Evolutionary conservation across 768 basidiomycete species (phyloP), one percentile per base, ranked within the genome.

Genomic region (Boletus sensibilis): DNA sequence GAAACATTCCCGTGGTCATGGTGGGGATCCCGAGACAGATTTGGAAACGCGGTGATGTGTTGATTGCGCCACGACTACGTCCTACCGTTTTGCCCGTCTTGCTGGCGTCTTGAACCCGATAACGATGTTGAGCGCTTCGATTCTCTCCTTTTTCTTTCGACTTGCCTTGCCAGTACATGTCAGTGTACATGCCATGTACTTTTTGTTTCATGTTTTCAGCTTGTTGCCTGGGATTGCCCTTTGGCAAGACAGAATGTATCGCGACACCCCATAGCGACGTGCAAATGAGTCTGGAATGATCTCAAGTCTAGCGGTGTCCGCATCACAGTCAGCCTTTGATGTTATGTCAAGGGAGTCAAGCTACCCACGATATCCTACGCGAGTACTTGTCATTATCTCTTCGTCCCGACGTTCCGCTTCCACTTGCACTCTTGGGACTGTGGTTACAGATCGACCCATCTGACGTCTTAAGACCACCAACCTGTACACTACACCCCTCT

Each of bases 201-300:
- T 46, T 54, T 45, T 14, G 53, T 40, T 56, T 45, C 44, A 20
- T 67, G 66, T 57, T 66, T 52, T 69, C 57, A 23, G 27, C 23
- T 51, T 46, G 45, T 48, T 48, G 25, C 9, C 21, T 31, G 6
- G 39, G 29, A 35, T 35, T 42, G 1, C 20, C 29, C 27, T 38
- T 40, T 25, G 39, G 35, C 10, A 31, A 48, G 41, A 35, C 42
- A 18, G 31, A 1, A 23, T n/a, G 6, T 37, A 20, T 21, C 4
- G 25, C 1, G 21, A 27, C 14, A 52, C 25, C n/a, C n/a, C 34
- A 14, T 29, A 35, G 34, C 1, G 29, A 44, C 20, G 29, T n/a
- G 16, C 21, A 40, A 39, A n/a, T 13, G 9, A 14, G 29, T 40
- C n/a, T 3, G 50, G 16, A 25, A 45, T 44, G 27, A 27, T 21